Evolutionary conservation across 2,329 filamentous ascomycete genomes (phyloP), one percentile per base, ranked within the genome.

Genomic region (Sarocladiaceae sp.): DNA sequence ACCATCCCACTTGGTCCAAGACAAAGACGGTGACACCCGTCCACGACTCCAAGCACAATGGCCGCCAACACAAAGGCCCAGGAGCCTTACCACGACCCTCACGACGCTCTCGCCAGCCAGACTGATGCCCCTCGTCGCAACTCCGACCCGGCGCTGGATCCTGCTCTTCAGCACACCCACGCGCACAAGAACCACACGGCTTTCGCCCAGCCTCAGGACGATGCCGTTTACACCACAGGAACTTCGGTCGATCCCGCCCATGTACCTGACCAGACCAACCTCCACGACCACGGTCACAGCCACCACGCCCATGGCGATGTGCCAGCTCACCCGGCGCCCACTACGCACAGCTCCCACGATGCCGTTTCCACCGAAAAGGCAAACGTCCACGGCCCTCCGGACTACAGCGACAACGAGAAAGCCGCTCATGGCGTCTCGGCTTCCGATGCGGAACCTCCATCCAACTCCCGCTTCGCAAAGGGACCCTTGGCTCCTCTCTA

Each of bases 171-270:
- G 55, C 69, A 70, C 45, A 58, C 54, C 11, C 71, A 74, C 52
- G 50, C 56, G 16, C 69, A 73, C 53, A 51, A 60, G 20, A 60
- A 71, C 53, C 69, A 73, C 54, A 61, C 62, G 29, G 48, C 61
- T 47, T 51, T 64, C 48, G 51, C 62, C 29, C 52, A 61, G 31
- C 51, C 58, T 47, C 53, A 64, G 50, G 50, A 63, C 43, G 67
- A 76, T 42, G 64, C 71, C 29, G 60, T 69, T 33, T 78, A 78
- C 53, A 64, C 71, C 27, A 64, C 64, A 41, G 66, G 63, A 35
- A 67, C 58, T 19, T 64, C 59, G 12, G 52, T 61, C 10, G 59
- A 73, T 51, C 55, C 57, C 4, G 45, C 49, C 16, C 45, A 53
- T 53, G 67, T 66, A 11, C 61, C 63, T 2, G 48, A 56, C 15